These are phyloP conservation scores for Cardiospermum halicacabum DNA, from an alignment of 345 rosid genomes.

Conservation along the genomic window DNA sequence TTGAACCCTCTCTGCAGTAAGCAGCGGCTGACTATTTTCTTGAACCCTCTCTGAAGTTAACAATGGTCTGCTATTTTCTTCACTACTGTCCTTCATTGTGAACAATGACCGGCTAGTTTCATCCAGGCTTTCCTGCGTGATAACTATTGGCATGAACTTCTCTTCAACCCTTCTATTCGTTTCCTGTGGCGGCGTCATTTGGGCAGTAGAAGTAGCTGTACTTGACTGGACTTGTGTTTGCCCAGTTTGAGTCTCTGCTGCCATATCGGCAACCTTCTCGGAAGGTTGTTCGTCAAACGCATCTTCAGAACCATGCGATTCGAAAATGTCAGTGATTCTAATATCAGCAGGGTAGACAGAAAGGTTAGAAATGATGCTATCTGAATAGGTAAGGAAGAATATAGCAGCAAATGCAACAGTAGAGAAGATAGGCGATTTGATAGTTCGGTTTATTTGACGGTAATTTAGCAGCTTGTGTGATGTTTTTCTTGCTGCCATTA, in stretches of 20 bases:
- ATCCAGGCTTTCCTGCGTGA: not conserved
- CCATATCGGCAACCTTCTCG: not conserved
- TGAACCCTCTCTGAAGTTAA: slow-evolving; percentile 9
- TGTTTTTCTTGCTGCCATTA: slow-evolving; percentile 16
- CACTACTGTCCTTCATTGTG: not conserved
- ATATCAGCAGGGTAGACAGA: slow-evolving; percentile 3
- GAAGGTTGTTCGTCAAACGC: no score
- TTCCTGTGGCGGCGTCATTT: not conserved
- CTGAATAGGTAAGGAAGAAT: slow-evolving; percentile 24
- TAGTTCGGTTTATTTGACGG: slow-evolving; percentile 10
- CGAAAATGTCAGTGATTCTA: not conserved
- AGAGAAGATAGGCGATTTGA: slow-evolving; percentile 18
- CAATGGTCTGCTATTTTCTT: slow-evolving; percentile 4
- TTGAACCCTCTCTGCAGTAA: slow-evolving; percentile 5
- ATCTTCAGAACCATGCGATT: no score
- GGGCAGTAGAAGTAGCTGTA: slow-evolving; percentile 2
- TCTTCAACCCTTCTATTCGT: not conserved
- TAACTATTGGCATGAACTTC: slow-evolving; percentile 1
- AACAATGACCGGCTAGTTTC: not conserved
- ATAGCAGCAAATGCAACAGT: slow-evolving; percentile 20
- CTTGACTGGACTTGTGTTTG: slow-evolving; percentile 10
- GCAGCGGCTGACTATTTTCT: slow-evolving; percentile 7
- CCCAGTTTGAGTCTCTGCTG: not conserved
- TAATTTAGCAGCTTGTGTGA: not conserved
- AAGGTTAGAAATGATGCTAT: slow-evolving; percentile 9